These are phyloP conservation scores for Ilex paraguariensis DNA, from an alignment of 305 asterid species.

Conservation along the genomic window DNA sequence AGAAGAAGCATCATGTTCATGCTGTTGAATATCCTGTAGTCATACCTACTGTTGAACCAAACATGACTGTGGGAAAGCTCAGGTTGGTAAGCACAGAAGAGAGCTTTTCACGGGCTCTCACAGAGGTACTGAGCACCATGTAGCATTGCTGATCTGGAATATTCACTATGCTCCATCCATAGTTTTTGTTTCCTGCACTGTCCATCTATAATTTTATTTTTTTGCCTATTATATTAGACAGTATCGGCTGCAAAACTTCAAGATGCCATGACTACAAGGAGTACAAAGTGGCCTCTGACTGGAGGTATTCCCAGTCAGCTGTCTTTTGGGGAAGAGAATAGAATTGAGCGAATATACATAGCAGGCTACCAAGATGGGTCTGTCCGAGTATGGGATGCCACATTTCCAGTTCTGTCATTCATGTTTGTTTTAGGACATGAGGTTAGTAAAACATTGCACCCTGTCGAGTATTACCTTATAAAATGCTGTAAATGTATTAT, in stretches of 20 bases:
- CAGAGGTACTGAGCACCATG: constrained; percentile 48
- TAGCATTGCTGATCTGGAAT: constrained; percentile 10
- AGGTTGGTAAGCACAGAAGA: constrained; percentile 30
- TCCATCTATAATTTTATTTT: constrained; percentile 27
- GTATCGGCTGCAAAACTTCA: constrained; percentile 44
- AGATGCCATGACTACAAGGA: constrained; percentile 28
- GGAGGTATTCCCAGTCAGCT: constrained; percentile 66
- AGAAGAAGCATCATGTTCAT: constrained; percentile 44
- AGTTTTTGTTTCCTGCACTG: not conserved
- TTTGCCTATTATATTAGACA: constrained; percentile 44
- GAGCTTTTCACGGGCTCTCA: constrained; percentile 32
- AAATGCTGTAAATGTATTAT: constrained; percentile 2
- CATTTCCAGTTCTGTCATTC: constrained; percentile 64
- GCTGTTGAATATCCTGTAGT: constrained; percentile 53
- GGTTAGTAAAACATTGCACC: constrained; percentile 42
- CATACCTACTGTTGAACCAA: constrained; percentile 80
- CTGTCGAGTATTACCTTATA: constrained; percentile 14
- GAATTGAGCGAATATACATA: constrained; percentile 59
- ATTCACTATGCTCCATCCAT: not conserved
- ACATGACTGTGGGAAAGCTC: constrained; percentile 69
- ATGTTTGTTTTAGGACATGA: constrained; percentile 49
- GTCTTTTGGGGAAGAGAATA: constrained; percentile 39
- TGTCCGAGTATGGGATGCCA: constrained; percentile 87
- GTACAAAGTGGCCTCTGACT: constrained; percentile 67
- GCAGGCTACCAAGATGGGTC: constrained; percentile 96